Base-by-base conservation (phyloP, 371 early-diverging fungal genomes). In the Rhizopus arrhizus region DNA sequence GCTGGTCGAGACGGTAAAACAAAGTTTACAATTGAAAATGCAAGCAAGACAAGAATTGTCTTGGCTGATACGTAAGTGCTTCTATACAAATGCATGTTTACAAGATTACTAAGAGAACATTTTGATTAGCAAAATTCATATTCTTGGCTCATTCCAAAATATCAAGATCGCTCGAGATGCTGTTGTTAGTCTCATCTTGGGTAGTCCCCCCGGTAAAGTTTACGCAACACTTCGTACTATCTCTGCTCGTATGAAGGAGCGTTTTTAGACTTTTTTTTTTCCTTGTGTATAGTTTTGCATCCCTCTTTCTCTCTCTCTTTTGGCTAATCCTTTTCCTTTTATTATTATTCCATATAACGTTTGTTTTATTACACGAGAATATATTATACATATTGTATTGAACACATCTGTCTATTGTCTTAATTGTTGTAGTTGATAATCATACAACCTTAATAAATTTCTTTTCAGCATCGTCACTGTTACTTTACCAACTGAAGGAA, bases 1-100 rank as follows among this genome's bases (percentile, higher is more conserved):
- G 98, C 99, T 41, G 99, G 99, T 57, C 93, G 95, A 78, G 94
- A 98, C 66, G 99, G 99, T 53, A 97, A 96, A 77, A 98, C 97
- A 13, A 95, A 95, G 73, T 94, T 90, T 61, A 93, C 97, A 12
- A 99, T 99, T 59, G 80, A 80, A 63, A 80, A 99, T 72, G 91
- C 98, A 35, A 91, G 95, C 56, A 93, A 95, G 72, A 98, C 99
- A 9, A 88, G 99, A 61, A 93, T 99, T 57, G 96, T 99, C 15
- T 85, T 99, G 63, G 98, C 98, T 4, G 99, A 99, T 79, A 89
- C 96, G 89, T 88, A 82, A 62, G 85, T 78, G 5, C 22, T 22
- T 22, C 22, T 22, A 22, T 22, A 22, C 1, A 22, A 22, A 22
- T 22, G 22, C 22, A 22, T 22, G 22, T 22, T 9, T 43, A 42